These are phyloP conservation scores for Glycine latifolia DNA, from an alignment of 306 rosid genomes.

Conservation along the genomic window DNA sequence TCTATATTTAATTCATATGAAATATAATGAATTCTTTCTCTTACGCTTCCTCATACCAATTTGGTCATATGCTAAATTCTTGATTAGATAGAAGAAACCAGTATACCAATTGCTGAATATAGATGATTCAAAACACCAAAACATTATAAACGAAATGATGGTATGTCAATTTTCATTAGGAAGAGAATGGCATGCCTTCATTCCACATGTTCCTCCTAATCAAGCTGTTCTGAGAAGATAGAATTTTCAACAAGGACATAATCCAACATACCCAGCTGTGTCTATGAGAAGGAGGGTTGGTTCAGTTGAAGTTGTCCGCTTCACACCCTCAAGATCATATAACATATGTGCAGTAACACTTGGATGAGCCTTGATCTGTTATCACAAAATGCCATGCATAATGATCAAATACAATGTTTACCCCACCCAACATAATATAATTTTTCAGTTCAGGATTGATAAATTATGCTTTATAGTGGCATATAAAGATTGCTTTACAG, in stretches of 20 bases:
- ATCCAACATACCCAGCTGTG: slow-evolving; percentile 82
- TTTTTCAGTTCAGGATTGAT: slow-evolving; percentile 23
- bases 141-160: slow-evolving; percentile 32
- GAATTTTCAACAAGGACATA: slow-evolving; percentile 24
- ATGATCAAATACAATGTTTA: slow-evolving; percentile 27
- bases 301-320: slow-evolving; percentile 84
- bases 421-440: slow-evolving; percentile 26
- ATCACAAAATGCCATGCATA: slow-evolving; percentile 30
- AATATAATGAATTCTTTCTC: slow-evolving; percentile 31
- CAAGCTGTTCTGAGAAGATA: slow-evolving; percentile 31
- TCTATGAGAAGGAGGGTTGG: slow-evolving; percentile 93
- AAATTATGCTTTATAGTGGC: slow-evolving; percentile 26
- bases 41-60: slow-evolving; percentile 24
- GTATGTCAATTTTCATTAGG: slow-evolving; percentile 6
- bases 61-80: slow-evolving; percentile 13
- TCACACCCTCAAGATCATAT: slow-evolving; percentile 79
- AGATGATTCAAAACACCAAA: slow-evolving; percentile 1
- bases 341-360: slow-evolving; percentile 90
- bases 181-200: slow-evolving; percentile 16
- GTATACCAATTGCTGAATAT: slow-evolving; percentile 13
- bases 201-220: slow-evolving; percentile 28
- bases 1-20: slow-evolving; percentile 25
- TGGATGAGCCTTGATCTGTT: slow-evolving; percentile 89
- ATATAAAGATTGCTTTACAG: slow-evolving; percentile 13
- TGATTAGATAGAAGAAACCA: slow-evolving; percentile 20